Base-by-base conservation (phyloP, 2,329 filamentous ascomycete species). In the Thermoascus crustaceus region DNA sequence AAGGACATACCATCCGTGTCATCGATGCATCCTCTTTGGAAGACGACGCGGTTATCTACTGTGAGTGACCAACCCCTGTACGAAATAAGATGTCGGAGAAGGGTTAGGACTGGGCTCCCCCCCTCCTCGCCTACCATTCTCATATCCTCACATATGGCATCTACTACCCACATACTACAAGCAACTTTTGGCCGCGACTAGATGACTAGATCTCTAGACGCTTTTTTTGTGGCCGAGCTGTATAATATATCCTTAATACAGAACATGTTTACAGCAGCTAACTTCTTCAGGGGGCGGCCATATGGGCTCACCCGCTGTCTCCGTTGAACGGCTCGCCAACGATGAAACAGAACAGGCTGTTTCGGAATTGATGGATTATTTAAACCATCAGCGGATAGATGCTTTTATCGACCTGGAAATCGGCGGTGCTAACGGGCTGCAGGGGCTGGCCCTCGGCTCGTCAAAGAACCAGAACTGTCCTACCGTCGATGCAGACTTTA, bases 381-480 rank as follows among this genome's bases (percentile, higher is more conserved):
- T 69, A n/a, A 39, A 47, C 31, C 58, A 64, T 23, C 51, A 55
- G 10, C 50, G 53, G 1, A 67, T 73, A 14, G 72, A 76, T 13
- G 72, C 75, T 23, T 71, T 80, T 41, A 74, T 82, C 41, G 68
- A 74, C 1, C 54, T 80, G 7, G 78, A 82, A 47, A 78, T 82
- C 35, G 79, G 79, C n/a, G 78, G 79, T 5, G 71, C 69, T 4
- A 82, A 82, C 43, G 77, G 78, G 0, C 60, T 80, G 6, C 69
- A 76, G 43, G 69, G 71, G 6, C 61, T 80, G 55, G 64, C 76
- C 3, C 55, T 78, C 4, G 75, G 75, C 4, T 70, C 72, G 0
- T 70, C 67, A 34, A 59, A 60, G 1, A 67, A 71, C 41, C 70
- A 77, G 53, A 56, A 72, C 36, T 6, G 69, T 66, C 6, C 64